phyloP scores from a whole-genome alignment of 495 filamentous ascomycete species.

The Penicillium nucicola region DNA sequence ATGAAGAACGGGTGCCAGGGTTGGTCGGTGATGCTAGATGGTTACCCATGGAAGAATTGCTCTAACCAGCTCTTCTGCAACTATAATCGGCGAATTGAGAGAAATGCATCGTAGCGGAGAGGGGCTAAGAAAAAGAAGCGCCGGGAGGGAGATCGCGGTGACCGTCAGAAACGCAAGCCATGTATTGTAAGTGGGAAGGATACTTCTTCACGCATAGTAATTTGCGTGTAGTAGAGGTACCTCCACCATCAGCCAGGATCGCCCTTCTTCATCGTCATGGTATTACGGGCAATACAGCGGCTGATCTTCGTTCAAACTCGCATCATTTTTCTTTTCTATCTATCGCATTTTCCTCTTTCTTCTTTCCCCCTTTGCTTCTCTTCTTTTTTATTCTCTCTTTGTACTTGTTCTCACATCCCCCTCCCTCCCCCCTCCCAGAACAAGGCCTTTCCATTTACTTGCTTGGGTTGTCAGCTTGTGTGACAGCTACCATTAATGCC shows the following conservation, averaged over 20 bases:
- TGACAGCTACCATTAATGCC: slow-evolving; percentile 45
- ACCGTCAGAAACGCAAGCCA: neutral
- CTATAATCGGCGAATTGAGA: too few relatives aligned
- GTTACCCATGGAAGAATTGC: neutral
- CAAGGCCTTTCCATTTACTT: neutral
- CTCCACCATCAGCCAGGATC: neutral
- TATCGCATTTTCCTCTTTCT: slow-evolving; percentile 22
- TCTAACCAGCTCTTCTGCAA: too few relatives aligned
- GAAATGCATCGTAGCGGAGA: too few relatives aligned
- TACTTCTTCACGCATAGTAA: neutral
- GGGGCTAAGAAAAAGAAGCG: slow-evolving; percentile 23
- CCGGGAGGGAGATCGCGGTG: slow-evolving; percentile 13
- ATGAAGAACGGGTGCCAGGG: neutral
- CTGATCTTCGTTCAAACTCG: slow-evolving; percentile 17
- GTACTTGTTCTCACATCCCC: too few relatives aligned
- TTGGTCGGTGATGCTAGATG: neutral
- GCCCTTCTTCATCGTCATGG: neutral
- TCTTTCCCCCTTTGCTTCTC: slow-evolving; percentile 5
- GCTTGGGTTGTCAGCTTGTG: slow-evolving; percentile 39
- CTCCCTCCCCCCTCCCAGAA: too few relatives aligned
- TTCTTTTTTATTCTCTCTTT: slow-evolving; percentile 1
- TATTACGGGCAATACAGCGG: slow-evolving; percentile 17
- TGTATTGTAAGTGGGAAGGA: neutral
- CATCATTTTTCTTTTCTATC: slow-evolving; percentile 26
- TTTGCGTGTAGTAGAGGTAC: neutral